Conservation (phyloP, 768 basidiomycete species). For the Podaxis mareebaensis region DNA sequence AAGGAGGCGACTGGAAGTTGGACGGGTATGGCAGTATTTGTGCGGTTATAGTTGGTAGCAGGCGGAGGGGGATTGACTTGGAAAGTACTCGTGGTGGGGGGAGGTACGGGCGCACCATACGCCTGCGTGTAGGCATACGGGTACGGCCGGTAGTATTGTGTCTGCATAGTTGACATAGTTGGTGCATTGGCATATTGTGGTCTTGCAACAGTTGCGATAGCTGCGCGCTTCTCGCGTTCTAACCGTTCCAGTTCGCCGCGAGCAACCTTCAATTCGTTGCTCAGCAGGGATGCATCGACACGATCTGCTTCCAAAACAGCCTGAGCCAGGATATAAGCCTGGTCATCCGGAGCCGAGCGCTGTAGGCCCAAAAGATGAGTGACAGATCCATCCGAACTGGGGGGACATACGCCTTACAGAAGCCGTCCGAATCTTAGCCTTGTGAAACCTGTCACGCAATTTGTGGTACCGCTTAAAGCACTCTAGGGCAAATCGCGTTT, state of each 20-base stretch:
- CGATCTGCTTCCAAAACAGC: slow-evolving; percentile 68
- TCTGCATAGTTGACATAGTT: slow-evolving; percentile 34
- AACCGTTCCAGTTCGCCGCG: slow-evolving; percentile 66
- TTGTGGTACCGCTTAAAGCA: slow-evolving; percentile 59
- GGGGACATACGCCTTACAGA: slow-evolving; percentile 44
- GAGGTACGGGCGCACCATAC: slow-evolving; percentile 42
- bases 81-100: slow-evolving; percentile 34
- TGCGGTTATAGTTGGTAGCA: slow-evolving; percentile 30
- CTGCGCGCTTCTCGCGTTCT: slow-evolving; percentile 67
- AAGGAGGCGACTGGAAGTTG: slow-evolving; percentile 70
- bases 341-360: slow-evolving; percentile 62
- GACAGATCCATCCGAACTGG: background rate
- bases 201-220: slow-evolving; percentile 42
- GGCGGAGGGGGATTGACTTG: slow-evolving; percentile 28
- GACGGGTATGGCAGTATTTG: slow-evolving; percentile 55
- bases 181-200: slow-evolving; percentile 37
- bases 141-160: slow-evolving; percentile 66
- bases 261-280: slow-evolving; percentile 59
- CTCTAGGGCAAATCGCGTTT: slow-evolving; percentile 68
- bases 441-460: slow-evolving; percentile 60
- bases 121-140: slow-evolving; percentile 66
- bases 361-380: slow-evolving; percentile 27
- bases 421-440: slow-evolving; percentile 51
- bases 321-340: slow-evolving; percentile 65
- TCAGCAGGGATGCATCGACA: slow-evolving; percentile 55